Base-by-base conservation (phyloP, 805 yeast genomes). In the Saccharomycopsis sp. region DNA sequence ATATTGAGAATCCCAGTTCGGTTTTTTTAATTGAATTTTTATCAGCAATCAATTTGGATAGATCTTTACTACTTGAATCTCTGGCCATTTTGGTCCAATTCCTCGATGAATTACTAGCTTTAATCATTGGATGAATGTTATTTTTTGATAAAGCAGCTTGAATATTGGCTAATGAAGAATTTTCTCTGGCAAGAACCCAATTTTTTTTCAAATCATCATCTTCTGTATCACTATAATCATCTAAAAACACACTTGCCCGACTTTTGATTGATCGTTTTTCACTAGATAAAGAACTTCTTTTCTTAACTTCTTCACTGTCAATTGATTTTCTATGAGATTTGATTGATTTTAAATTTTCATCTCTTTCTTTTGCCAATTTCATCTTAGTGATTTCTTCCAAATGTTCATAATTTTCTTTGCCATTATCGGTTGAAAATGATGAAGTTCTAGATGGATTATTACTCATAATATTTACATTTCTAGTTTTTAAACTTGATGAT, bases 121-220 rank as follows among this genome's bases (percentile, higher is more conserved):
- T 35, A 20, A 23, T 34, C 9, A 29, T 34, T n/a, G 31, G 23
- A 31, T 36, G 31, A 23, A 21, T 34, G 17, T 27, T 39, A 2
- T 27, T 34, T 21, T 36, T 33, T 21, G 34, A 25, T 9, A 34
- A 39, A 15, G 34, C 27, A 18, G 39, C 39, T n/a, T 41, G 35
- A 17, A 47, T 36, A 36, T 45, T 42, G 14, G 43, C 37, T 18
- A 47, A 31, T 10, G 49, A 45, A 4, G 49, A 45, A 29, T 47
- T 47, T n/a, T 47, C 50, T 15, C 50, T 31, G 14, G 50, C 50
- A 29, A 47, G 35, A 3, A 45, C 46, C 50, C 50, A 47, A 25
- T 47, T 47, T 21, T 29, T 37, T 32, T 37, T 41, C 15, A 35
- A 15, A 12, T 36, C 47, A 31, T 46, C 49, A 33, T 41, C 54